phyloP scores from a whole-genome alignment of 306 rosid genomes.

The Calophaca sinica region DNA sequence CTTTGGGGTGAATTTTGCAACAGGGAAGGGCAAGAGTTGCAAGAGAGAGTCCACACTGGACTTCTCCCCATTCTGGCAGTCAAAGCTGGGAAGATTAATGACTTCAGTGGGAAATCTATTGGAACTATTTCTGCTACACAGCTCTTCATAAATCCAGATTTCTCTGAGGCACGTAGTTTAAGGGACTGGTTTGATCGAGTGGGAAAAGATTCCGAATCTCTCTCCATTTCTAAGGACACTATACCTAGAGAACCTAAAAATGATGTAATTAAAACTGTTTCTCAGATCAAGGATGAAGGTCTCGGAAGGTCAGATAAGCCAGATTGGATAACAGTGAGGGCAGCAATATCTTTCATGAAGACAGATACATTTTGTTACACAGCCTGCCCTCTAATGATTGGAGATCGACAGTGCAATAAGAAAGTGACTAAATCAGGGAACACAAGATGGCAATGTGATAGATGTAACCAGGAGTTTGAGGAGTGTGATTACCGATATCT shows the following conservation, averaged over 20 bases:
- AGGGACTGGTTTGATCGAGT: slow-evolving; percentile 75
- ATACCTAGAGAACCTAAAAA: slow-evolving; percentile 64
- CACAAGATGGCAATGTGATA: slow-evolving; percentile 73
- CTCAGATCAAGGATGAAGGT: slow-evolving; percentile 87
- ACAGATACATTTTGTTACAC: slow-evolving; percentile 80
- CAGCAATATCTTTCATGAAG: slow-evolving; percentile 76
- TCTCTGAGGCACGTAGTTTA: slow-evolving; percentile 60
- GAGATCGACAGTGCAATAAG: slow-evolving; percentile 83
- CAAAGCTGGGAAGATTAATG: slow-evolving; percentile 83
- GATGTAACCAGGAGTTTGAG: slow-evolving; percentile 81
- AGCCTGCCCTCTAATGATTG: slow-evolving; percentile 83
- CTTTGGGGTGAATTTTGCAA: slow-evolving; percentile 91
- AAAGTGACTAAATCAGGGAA: slow-evolving; percentile 72
- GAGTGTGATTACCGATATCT: slow-evolving; percentile 86
- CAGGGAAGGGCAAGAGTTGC: slow-evolving; percentile 77
- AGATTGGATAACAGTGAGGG: slow-evolving; percentile 85
- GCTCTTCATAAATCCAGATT: slow-evolving; percentile 76
- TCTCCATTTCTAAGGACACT: slow-evolving; percentile 72
- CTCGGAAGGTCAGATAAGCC: slow-evolving; percentile 85
- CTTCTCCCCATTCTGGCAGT: slow-evolving; percentile 74
- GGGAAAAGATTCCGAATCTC: slow-evolving; percentile 64
- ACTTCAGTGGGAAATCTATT: slow-evolving; percentile 83
- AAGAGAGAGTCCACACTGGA: slow-evolving; percentile 62
- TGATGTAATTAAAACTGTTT: slow-evolving; percentile 72
- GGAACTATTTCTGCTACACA: slow-evolving; percentile 80